Percentiles rank a stretch among this genome's conserved stretches.
Conservation (phyloP, 106 monocot genomes). For the Chionographis japonica region DNA sequence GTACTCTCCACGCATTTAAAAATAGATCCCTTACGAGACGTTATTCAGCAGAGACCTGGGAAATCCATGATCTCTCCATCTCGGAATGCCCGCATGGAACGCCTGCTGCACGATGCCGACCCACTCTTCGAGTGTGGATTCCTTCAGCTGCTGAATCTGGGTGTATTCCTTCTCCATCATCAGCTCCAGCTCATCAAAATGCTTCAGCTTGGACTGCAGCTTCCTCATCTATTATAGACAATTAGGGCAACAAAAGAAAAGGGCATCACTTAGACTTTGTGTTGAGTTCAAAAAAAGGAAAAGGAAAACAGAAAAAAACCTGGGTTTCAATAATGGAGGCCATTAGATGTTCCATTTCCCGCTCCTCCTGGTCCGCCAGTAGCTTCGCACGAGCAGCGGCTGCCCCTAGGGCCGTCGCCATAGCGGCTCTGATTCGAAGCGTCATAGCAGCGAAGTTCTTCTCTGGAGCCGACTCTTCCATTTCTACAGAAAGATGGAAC, state of each 20-base stretch:
- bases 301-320: constrained; percentile 19
- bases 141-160: constrained; percentile 55
- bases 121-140: constrained; percentile 55
- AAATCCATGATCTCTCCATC: constrained; percentile 48
- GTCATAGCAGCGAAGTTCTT: constrained; percentile 46
- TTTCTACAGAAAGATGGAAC: not conserved
- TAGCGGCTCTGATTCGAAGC: constrained; percentile 61
- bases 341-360: constrained; percentile 75
- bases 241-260: not conserved
- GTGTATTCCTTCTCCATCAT: constrained; percentile 77
- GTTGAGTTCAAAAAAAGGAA: not conserved
- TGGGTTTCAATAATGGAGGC: constrained; percentile 72
- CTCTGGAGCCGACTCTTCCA: constrained; percentile 17
- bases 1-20: too few species aligned
- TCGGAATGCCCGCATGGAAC: constrained; percentile 41
- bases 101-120: constrained; percentile 31
- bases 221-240: constrained; percentile 51
- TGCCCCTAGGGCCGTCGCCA: constrained; percentile 68
- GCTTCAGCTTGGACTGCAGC: constrained; percentile 70
- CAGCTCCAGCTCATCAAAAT: constrained; percentile 59
- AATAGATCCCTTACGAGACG: constrained; percentile 1
- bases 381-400: constrained; percentile 82
- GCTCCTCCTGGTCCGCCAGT: constrained; percentile 76
- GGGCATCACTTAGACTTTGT: not conserved
- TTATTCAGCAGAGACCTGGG: constrained; percentile 21